Evolutionary conservation across 495 filamentous ascomycete species (phyloP), one percentile per base, ranked within the genome.

Genomic region (Immersiella caudata): DNA sequence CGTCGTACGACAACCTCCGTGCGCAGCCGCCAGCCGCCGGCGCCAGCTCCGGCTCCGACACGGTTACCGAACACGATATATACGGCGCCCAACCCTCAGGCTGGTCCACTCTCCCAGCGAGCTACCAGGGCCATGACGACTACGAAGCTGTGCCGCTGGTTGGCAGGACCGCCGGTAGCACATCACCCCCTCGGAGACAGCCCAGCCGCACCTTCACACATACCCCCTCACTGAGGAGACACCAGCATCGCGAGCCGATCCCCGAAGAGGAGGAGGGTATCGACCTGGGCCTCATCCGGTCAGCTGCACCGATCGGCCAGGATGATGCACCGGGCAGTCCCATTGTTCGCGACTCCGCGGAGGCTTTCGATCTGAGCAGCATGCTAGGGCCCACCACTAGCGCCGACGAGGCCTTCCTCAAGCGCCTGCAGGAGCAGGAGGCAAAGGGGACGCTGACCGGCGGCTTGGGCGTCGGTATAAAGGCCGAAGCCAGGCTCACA

Each of bases 391-490:
- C 81, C 4, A 72, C 75, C 40, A 74, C 73, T 12, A 33, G 63
- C 6, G 78, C 79, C 26, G 78, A 82, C 58, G 68, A 77, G 24
- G 78, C 68, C 0, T 83, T 82, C 62, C 56, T 79, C 40, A 78
- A 65, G 57, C 68, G 73, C 5, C 64, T 81, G 8, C 81, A 81
- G 63, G 73, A 76, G 58, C 76, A 82, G 60, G 84, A 85, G 64
- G 75, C 80, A 0, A 74, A 72, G 27, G 83, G 82, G 29, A 76
- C 74, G 36, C 69, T 86, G 27, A 85, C 83, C 0, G 83, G 83
- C 20, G 84, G 83, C 0, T 59, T 85, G 20, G 83, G 83, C 6
- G 59, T 68, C 36, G 83, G 83, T n/a, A 77, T 79, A 66, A 73
- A 70, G 29, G 75, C 82, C 2, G 73, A 77, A 22, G 69, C 75